Conservation (phyloP, 345 rosid genomes). For the Isatis tinctoria region DNA sequence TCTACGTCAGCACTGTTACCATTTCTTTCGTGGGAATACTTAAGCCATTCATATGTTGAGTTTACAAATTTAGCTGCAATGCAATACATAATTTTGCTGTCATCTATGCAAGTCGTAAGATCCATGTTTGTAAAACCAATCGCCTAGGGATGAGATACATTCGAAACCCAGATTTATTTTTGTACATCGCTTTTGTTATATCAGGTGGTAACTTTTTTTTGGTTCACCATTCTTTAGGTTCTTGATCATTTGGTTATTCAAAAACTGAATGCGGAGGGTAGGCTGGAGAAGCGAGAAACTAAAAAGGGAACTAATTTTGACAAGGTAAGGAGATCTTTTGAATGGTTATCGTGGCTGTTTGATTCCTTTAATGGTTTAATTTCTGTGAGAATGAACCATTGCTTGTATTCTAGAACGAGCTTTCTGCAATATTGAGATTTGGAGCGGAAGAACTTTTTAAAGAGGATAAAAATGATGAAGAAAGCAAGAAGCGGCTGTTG, state of each 20-base stretch:
- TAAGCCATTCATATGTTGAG: neutral
- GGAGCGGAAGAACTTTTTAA: conserved; percentile 99
- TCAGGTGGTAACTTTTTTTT: conserved; percentile 10
- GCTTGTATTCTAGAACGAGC: conserved; percentile 64
- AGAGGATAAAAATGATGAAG: conserved; percentile 95
- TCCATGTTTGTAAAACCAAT: conserved; percentile 5
- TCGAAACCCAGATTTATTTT: neutral
- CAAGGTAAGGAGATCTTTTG: conserved; percentile 52
- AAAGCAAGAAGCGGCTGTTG: conserved; percentile 83
- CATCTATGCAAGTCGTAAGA: neutral
- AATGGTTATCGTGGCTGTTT: neutral
- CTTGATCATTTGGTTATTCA: conserved; percentile 99
- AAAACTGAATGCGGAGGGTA: conserved; percentile 98
- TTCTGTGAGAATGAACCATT: neutral
- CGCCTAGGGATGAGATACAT: neutral
- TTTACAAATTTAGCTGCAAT: neutral
- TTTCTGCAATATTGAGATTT: conserved; percentile 95
- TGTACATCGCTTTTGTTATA: neutral
- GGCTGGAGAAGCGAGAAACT: conserved; percentile 96
- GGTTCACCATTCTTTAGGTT: conserved; percentile 49
- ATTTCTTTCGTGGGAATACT: neutral
- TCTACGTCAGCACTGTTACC: neutral
- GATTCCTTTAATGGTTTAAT: neutral
- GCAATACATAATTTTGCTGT: neutral
- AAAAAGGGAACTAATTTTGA: conserved; percentile 88